These are phyloP conservation scores for Dichotomopilus funicola DNA, from an alignment of 2,329 filamentous ascomycete genomes.

Conservation along the genomic window DNA sequence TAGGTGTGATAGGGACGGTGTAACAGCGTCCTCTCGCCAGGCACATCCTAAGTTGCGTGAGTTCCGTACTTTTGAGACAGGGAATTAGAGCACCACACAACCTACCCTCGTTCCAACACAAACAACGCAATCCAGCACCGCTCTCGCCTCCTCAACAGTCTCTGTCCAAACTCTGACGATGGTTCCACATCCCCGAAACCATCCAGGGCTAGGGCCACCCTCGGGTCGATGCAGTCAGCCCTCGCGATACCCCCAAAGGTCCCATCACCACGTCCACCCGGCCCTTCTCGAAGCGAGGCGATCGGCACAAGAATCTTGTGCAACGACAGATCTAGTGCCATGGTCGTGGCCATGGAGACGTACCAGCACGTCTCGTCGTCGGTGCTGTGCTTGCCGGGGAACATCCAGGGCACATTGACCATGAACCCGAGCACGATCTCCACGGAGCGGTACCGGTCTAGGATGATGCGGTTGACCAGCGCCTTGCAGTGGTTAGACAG, in stretches of 20 bases:
- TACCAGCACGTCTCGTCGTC: slow-evolving; percentile 69
- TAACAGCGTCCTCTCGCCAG: slow-evolving; percentile 63
- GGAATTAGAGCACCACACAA: neutral
- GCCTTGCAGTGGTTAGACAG: slow-evolving; percentile 58
- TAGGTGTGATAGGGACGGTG: slow-evolving; percentile 58
- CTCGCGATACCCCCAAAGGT: slow-evolving; percentile 41
- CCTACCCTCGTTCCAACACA: slow-evolving; percentile 61
- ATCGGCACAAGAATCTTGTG: slow-evolving; percentile 62
- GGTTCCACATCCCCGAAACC: slow-evolving; percentile 60
- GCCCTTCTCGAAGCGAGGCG: slow-evolving; percentile 38
- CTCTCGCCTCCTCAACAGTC: slow-evolving; percentile 59
- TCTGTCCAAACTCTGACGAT: slow-evolving; percentile 51
- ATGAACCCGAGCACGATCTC: slow-evolving; percentile 71
- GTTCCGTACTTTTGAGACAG: neutral
- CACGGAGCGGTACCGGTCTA: slow-evolving; percentile 58
- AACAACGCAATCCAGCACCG: slow-evolving; percentile 66
- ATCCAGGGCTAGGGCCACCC: slow-evolving; percentile 59
- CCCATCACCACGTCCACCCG: slow-evolving; percentile 26
- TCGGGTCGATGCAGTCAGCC: slow-evolving; percentile 63
- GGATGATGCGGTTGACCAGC: slow-evolving; percentile 56
- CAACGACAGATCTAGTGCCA: slow-evolving; percentile 62
- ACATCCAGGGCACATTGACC: slow-evolving; percentile 72
- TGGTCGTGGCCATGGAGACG: slow-evolving; percentile 61
- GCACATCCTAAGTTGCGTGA: slow-evolving; percentile 45
- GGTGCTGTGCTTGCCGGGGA: slow-evolving; percentile 58